Percentiles rank a stretch among this genome's conserved stretches.
Conservation (phyloP, 2,329 filamentous ascomycete genomes). For the Eurotiales sp. region DNA sequence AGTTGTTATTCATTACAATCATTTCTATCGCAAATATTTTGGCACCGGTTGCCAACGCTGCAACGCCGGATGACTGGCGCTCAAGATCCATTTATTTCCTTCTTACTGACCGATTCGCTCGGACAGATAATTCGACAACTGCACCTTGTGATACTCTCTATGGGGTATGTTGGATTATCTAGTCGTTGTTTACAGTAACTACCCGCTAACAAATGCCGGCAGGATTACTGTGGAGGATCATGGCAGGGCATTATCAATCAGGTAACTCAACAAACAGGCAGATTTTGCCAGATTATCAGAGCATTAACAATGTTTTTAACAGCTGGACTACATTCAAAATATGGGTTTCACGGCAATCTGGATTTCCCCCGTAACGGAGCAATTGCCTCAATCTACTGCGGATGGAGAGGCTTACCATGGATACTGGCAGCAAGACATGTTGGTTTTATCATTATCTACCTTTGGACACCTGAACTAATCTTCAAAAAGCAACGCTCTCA, state of each 20-base stretch:
- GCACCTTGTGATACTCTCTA: conserved; percentile 26
- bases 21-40: conserved; percentile 19
- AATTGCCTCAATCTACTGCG: conserved; percentile 32
- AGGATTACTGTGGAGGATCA: conserved; percentile 46
- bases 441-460: conserved; percentile 10
- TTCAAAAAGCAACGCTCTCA: conserved; percentile 45
- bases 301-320: too few species aligned
- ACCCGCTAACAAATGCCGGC: background rate
- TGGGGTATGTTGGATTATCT: conserved; percentile 21
- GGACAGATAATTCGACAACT: conserved; percentile 37
- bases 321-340: conserved; percentile 49
- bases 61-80: conserved; percentile 36
- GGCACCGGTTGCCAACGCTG: conserved; percentile 24
- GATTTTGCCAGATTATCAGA: too few species aligned
- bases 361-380: conserved; percentile 45
- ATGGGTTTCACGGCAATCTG: conserved; percentile 50
- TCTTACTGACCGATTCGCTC: conserved; percentile 44
- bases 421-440: conserved; percentile 50
- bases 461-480: too few species aligned
- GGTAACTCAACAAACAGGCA: conserved; percentile 13
- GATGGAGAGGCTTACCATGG: conserved; percentile 47
- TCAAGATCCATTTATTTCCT: conserved; percentile 45
- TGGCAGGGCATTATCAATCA: conserved; percentile 44
- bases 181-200: background rate
- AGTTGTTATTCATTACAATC: conserved; percentile 13